Percentiles rank a stretch among this genome's conserved stretches.
Evolutionary conservation across 345 rosid genomes (phyloP).

Genomic region (Acer yangbiense): DNA sequence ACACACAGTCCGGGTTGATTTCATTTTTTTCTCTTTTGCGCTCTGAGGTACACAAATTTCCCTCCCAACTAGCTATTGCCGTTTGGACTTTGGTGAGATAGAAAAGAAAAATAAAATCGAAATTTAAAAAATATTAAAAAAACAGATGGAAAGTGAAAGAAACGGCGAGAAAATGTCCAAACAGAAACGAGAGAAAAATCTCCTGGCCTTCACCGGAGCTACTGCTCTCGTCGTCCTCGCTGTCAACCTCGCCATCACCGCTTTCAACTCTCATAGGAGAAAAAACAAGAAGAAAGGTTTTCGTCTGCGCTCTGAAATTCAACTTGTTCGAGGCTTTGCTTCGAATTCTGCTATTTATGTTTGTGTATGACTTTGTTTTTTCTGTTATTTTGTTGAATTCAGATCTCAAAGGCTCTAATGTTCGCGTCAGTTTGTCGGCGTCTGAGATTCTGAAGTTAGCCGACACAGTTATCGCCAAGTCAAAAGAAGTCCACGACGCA

Average conservation of each 20-base stretch:
- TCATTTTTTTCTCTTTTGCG: neutral
- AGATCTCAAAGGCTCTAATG: slow-evolving; percentile 76
- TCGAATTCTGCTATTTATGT: neutral
- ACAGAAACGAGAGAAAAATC: slow-evolving; percentile 44
- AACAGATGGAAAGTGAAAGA: slow-evolving; percentile 45
- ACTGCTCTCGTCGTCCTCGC: slow-evolving; percentile 72
- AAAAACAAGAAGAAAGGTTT: slow-evolving; percentile 63
- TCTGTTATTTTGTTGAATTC: slow-evolving; percentile 17
- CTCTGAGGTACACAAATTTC: slow-evolving; percentile 19
- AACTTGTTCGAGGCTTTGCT: neutral
- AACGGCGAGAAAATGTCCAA: slow-evolving; percentile 34
- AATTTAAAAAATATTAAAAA: neutral
- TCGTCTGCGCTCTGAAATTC: neutral
- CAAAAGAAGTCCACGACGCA: slow-evolving; percentile 67
- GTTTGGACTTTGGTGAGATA: slow-evolving; percentile 31
- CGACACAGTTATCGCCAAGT: slow-evolving; percentile 60
- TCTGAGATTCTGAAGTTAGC: slow-evolving; percentile 70
- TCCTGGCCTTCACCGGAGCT: slow-evolving; percentile 71
- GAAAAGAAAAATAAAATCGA: neutral
- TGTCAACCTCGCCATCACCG: slow-evolving; percentile 62
- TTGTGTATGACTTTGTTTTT: neutral
- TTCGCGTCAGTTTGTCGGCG: slow-evolving; percentile 67
- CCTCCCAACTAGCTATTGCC: slow-evolving; percentile 38
- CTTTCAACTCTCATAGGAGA: slow-evolving; percentile 52
- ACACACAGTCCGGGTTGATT: neutral